Evolutionary conservation across 208 protist genomes (phyloP), one percentile per base, ranked within the genome.

Genomic region (Tritrichomonas musculus): DNA sequence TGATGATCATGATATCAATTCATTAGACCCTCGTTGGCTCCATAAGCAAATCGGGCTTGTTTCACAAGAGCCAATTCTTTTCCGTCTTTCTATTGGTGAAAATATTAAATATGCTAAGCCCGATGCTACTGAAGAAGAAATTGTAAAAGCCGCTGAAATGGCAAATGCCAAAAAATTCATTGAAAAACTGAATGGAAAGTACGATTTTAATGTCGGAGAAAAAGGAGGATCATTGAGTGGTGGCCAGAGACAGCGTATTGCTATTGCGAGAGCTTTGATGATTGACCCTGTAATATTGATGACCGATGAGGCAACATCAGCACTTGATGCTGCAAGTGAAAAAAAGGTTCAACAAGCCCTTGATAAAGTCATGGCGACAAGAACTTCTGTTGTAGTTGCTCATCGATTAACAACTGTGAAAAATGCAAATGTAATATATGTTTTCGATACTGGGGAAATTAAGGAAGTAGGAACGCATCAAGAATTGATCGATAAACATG

Each of bases 41-140:
- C 80, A 92, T 30, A n/a, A 27, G 4, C 22, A 92, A n/a, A 92
- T 92, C 5, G 80, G 33, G 22, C n/a, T 99, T 39, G 97, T 99
- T 47, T 97, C 97, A 41, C 98, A 99, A 95, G 97, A 99, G 94
- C 97, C 97, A 30, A 96, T 98, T 25, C 96, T 99, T 25, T 99
- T 99, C 95, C 97, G 98, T 94, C 97, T 97, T 93, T 97, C 97
- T 4, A 95, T 99, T 57, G 94, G 95, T 50, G 97, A 98, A 95
- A 99, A 99, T 95, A 98, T 99, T 60, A 95, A 95, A 65, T 98
- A 99, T 95, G 97, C 97, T 77, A 36, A 94, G 95, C 73, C 97
- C 92, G 94, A 96, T n/a, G 82, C 92, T 36, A 97, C 97, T 36
- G 97, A 97, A 0, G 96, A 97, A 25, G 97, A 96, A 72, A 96